A percentile compares a stretch with the other conserved stretches of the same genome.
Conservation (phyloP, 768 basidiomycete species). For the Basidioascus undulatus region DNA sequence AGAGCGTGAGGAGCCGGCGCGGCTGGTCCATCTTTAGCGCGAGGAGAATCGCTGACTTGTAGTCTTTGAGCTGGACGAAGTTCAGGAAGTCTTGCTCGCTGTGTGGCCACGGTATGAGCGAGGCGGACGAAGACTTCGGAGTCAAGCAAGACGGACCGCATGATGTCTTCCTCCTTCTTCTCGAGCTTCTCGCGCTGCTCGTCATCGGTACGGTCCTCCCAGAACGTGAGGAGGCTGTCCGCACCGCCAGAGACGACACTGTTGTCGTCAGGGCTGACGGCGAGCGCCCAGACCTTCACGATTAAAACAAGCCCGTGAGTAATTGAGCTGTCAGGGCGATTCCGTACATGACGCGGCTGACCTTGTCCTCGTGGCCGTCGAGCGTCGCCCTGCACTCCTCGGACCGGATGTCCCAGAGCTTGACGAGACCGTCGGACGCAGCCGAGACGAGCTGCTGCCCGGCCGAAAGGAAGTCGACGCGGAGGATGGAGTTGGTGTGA, state of each 20-base stretch:
- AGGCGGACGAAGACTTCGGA: background rate
- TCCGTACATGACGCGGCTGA: too few species aligned
- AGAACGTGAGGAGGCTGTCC: conserved; percentile 85
- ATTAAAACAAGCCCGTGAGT: background rate
- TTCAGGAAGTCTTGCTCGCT: conserved; percentile 94
- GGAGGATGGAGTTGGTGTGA: conserved; percentile 83
- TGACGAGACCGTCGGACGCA: conserved; percentile 84
- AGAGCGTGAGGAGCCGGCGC: conserved; percentile 55
- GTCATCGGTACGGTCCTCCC: conserved; percentile 82
- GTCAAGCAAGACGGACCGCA: conserved; percentile 35
- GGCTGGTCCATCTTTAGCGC: conserved; percentile 87
- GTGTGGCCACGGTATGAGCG: background rate
- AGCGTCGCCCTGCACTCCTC: conserved; percentile 71
- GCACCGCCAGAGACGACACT: conserved; percentile 83
- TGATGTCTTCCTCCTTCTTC: conserved; percentile 44
- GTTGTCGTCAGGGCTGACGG: conserved; percentile 52
- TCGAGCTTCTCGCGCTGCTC: conserved; percentile 48
- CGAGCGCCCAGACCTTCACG: conserved; percentile 83
- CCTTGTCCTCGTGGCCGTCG: conserved; percentile 97
- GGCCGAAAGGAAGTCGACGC: conserved; percentile 66
- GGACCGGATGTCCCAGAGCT: conserved; percentile 74
- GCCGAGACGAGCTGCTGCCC: conserved; percentile 72
- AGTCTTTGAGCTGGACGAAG: conserved; percentile 66
- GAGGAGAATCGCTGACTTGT: conserved; percentile 68
- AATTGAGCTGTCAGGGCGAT: background rate